Base-by-base conservation (phyloP, 441 rosid species). In the Bruguiera hainesii region DNA sequence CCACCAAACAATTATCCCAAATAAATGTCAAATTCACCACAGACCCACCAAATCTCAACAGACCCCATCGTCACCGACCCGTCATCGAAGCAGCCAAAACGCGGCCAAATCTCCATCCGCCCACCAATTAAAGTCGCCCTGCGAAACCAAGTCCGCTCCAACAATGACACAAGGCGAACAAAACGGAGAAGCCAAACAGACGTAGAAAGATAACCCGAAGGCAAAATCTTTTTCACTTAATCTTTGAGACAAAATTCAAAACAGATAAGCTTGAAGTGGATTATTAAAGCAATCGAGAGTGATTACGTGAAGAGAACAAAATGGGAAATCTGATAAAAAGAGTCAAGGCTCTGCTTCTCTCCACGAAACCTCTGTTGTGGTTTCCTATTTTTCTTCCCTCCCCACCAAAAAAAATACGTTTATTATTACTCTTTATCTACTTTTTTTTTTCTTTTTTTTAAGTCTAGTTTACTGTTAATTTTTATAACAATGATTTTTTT, bases 281-380 rank as follows among this genome's bases (percentile, higher is more conserved):
- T 58, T 66, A 64, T 59, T 63, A 76, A 52, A 74, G 61, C 7
- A 74, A 80, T 60, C 65, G 68, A 79, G 75, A 60, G 67, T 81
- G 76, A 82, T 79, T 74, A 79, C 86, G 89, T 82, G 76, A 82
- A 73, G 85, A 77, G 74, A 79, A 42, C 48, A 11, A 39, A 58
- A 73, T 49, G 72, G 80, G 71, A 78, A 81, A 76, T 70, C 67
- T 15, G 70, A 65, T 33, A 29, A 6, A 42, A 26, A 16, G 60
- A 52, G 26, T 26, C 19, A 7, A 30, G 23, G 30, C 35, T 28
- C 28, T 18, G 66, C 29, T 55, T 82, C 79, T 79, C 86, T 77
- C 69, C 81, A 86, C 84, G 87, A 81, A 86, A 84, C 82, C 72
- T 75, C 72, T 74, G 71, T 30, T 68, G 65, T 63, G 71, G 55